Evolutionary conservation across 2,329 filamentous ascomycete genomes (phyloP), one percentile per base, ranked within the genome.

Genomic region (Arthrobotrys iridis): DNA sequence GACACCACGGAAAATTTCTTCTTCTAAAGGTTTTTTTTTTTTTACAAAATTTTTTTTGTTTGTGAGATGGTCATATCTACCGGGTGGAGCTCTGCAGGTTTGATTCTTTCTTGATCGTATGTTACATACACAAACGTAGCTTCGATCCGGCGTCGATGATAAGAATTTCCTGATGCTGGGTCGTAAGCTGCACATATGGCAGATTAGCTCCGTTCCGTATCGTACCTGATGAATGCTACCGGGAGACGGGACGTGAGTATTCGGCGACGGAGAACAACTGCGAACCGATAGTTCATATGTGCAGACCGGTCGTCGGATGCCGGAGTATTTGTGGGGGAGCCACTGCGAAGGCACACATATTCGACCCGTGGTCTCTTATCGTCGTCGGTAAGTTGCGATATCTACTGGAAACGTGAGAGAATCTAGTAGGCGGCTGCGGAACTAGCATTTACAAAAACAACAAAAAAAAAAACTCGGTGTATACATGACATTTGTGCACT

Each of bases 261-360:
- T 55, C 50, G 50, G 50, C 30, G 50, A 37, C 50, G 50, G 50
- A 37, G 50, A 4, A 15, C 35, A 37, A 55, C 4, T 20, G 30
- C 13, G 5, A 55, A 55, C 48, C 46, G 46, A 33, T 13, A 46
- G 24, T 46, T 40, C n/a, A 13, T 11, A 4, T 11, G 22, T 59
- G 55, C 52, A 52, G 8, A 18, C 33, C 30, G 52, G 52, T 40
- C 64, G 41, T 55, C 65, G 65, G 65, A 62, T 55, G 57, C 45
- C 65, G 65, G 55, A 70, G 33, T 13, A 22, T 45, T 41, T 52
- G 26, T 60, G 10, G 10, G 45, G 43, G 55, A 35, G 13, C 10
- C 22, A 15, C n/a, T n/a, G n/a, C 18, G 8, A 48, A n/a, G 15
- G 18, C n/a, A n/a, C n/a, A n/a, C n/a, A n/a, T n/a, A n/a, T n/a